Base-by-base conservation (phyloP, 768 basidiomycete genomes). In the Asterophora parasitica region DNA sequence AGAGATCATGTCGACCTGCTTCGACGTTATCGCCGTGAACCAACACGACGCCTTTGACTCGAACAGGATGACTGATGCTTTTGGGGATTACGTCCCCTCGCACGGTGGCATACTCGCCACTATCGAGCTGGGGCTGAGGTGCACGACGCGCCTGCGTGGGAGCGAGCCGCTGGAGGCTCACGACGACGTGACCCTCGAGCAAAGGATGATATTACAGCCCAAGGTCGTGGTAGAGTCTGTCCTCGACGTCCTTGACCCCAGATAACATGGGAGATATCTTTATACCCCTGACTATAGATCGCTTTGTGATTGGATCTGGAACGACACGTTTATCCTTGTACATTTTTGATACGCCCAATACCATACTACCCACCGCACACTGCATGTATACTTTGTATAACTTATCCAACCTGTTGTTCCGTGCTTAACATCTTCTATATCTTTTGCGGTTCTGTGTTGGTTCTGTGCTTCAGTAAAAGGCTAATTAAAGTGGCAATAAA, bases 161-260 rank as follows among this genome's bases (percentile, higher is more conserved):
- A 56, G 48, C 32, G 61, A 61, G 17, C 53, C 46, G 36, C 34
- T 53, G 13, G 58, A 57, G 28, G 49, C 57, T 30, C 62, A 61
- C 10, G 72, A 65, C 32, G 74, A 65, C 26, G 75, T 71, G 28
- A 61, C 56, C 19, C 62, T 80, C 35, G 86, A 87, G 43, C 73
- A 75, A 51, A 75, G 81, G 56, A 62, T 82, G 44, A 64, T 89
- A 42, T 66, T 88, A 48, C 73, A 73, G 59, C 85, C 87, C n/a
- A 88, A 85, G 61, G 85, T 88, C 3, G 79, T 89, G 33, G 64
- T 88, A 47, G 85, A 88, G 58, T 81, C 81, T n/a, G 83, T 85
- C 8, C 54, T 75, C 43, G 73, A 75, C 43, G 67, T 73, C 19
- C 61, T 76, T 52, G 64, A 69, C 38, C 59, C 58, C n/a, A 57